Percentiles rank a stretch among this genome's conserved stretches.
phyloP scores from a whole-genome alignment of 257 asterid genomes.

The Solanum ahanhuiri region DNA sequence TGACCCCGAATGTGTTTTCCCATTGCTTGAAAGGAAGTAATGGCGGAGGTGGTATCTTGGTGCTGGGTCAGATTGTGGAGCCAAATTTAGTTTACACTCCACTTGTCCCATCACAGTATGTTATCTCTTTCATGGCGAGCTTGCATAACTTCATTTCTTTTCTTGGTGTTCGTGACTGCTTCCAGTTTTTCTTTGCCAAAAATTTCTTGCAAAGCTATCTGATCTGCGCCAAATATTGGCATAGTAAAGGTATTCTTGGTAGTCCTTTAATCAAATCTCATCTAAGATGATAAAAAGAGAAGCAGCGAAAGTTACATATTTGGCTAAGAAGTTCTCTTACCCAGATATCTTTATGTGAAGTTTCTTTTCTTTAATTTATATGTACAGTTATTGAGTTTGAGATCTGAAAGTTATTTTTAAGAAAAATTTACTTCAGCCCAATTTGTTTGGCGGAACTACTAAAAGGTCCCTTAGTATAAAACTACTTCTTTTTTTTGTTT shows the following conservation, averaged over 20 bases:
- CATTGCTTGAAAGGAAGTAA: slow-evolving; percentile 79
- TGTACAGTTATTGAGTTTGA: not conserved
- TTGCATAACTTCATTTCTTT: not conserved
- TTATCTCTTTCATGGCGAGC: slow-evolving; percentile 11
- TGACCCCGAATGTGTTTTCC: slow-evolving; percentile 68
- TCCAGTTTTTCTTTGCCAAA: not conserved
- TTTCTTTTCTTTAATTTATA: not conserved
- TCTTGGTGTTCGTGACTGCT: not conserved
- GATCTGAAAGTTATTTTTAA: not conserved
- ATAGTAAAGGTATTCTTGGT: not conserved
- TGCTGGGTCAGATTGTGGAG: slow-evolving; percentile 82
- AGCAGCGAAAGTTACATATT: not conserved
- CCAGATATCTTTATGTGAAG: not conserved
- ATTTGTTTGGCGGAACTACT: not conserved
- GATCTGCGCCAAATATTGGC: not conserved
- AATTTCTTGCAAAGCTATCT: not conserved
- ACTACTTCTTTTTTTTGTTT: not conserved
- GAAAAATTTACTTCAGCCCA: not conserved
- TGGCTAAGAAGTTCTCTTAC: not conserved
- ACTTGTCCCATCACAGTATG: slow-evolving; percentile 91
- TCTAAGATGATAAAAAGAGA: not conserved
- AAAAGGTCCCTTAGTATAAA: not conserved
- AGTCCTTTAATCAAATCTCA: not conserved
- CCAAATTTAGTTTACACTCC: slow-evolving; percentile 87
- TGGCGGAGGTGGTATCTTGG: slow-evolving; percentile 87